Evolutionary conservation across 306 rosid species (phyloP).

Genomic region (Coriaria nepalensis): DNA sequence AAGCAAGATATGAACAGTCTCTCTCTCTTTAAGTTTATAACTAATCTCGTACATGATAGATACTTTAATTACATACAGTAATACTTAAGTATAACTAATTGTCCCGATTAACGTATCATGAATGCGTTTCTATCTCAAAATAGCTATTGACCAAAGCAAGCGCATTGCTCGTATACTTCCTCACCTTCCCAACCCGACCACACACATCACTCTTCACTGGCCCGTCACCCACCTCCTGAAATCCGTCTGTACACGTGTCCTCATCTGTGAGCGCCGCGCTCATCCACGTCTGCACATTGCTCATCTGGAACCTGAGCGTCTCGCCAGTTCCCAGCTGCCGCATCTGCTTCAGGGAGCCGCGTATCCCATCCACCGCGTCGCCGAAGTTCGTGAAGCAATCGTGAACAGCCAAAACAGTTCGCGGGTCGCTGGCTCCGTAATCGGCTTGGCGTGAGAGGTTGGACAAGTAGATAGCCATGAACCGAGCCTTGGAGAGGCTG

Average conservation of each 20-base stretch:
- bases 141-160: slow-evolving; percentile 67
- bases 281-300: slow-evolving; percentile 99
- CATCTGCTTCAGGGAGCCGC: slow-evolving; percentile 86
- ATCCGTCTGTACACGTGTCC: slow-evolving; percentile 94
- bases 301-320: slow-evolving; percentile 72
- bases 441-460: slow-evolving; percentile 53
- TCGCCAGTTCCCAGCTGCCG: slow-evolving; percentile 28
- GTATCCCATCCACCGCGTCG: slow-evolving; percentile 78
- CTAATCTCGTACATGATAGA: too few relatives aligned
- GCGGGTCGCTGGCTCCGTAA: slow-evolving; percentile 23
- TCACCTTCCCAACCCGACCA: slow-evolving; percentile 30
- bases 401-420: slow-evolving; percentile 51
- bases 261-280: slow-evolving; percentile 93
- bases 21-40: too few relatives aligned
- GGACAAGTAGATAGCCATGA: slow-evolving; percentile 39
- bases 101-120: neutral
- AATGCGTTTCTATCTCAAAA: slow-evolving; percentile 38
- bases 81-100: too few relatives aligned
- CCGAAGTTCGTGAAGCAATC: slow-evolving; percentile 79
- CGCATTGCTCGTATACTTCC: slow-evolving; percentile 82
- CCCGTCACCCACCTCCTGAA: slow-evolving; percentile 47
- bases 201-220: slow-evolving; percentile 45
- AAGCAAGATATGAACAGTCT: too few relatives aligned
- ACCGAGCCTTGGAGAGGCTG: slow-evolving; percentile 41
- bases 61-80: too few relatives aligned